Evolutionary conservation across 2,329 filamentous ascomycete species (phyloP).

Genomic region (Annulohypoxylon truncatum): DNA sequence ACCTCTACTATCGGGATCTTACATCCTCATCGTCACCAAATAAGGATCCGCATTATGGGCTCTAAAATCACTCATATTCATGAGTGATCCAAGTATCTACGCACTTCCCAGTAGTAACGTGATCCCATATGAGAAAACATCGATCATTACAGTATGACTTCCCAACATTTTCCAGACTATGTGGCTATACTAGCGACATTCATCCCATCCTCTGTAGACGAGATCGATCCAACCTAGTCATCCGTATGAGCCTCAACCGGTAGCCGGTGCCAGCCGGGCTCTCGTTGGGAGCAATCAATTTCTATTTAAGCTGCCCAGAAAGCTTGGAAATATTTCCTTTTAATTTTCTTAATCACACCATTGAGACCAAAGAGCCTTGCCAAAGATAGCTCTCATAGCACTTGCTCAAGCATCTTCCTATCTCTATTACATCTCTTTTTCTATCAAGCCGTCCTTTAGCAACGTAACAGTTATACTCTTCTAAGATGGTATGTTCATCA

Average conservation of each 20-base stretch:
- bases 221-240: not conserved
- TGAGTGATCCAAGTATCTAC: not conserved
- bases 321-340: not conserved
- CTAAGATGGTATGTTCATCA: slow-evolving; percentile 3
- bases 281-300: not conserved
- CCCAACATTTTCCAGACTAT: not conserved
- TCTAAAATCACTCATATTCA: not conserved
- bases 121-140: not conserved
- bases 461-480: not conserved
- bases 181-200: not conserved
- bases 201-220: not conserved
- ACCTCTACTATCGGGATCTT: not conserved
- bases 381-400: not conserved
- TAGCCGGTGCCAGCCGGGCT: not conserved
- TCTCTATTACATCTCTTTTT: not conserved
- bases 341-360: not conserved
- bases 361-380: not conserved
- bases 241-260: not conserved
- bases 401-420: not conserved
- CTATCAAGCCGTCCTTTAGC: not conserved
- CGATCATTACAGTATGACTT: not conserved
- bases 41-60: not conserved
- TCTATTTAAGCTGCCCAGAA: not conserved
- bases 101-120: not conserved
- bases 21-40: not conserved